A percentile compares a stretch with the other conserved stretches of the same genome.
Evolutionary conservation across 1,139 yeast species (phyloP).

Genomic region (Magnusiomyces suaveolens): DNA sequence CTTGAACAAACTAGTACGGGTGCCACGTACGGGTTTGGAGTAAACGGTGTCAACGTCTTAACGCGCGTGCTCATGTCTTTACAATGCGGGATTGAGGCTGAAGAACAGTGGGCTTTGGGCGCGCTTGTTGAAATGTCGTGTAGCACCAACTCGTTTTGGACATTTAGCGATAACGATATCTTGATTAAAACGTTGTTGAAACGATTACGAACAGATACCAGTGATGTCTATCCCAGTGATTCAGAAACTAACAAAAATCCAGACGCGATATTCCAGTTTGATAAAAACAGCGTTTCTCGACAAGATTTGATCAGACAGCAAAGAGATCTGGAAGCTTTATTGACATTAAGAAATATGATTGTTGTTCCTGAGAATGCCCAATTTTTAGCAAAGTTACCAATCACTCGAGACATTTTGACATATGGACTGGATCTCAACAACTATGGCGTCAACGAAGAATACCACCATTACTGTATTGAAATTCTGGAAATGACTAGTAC

Average conservation of each 20-base stretch:
- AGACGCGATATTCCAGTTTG: conserved; percentile 17
- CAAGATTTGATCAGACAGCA: conserved; percentile 33
- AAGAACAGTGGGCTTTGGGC: conserved; percentile 57
- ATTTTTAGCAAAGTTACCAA: conserved; percentile 49
- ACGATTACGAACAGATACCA: not conserved
- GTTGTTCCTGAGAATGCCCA: conserved; percentile 82
- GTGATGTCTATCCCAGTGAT: not conserved
- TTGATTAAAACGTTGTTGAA: not conserved
- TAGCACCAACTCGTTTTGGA: not conserved
- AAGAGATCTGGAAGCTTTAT: conserved; percentile 50
- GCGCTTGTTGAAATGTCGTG: conserved; percentile 48
- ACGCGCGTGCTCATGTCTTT: conserved; percentile 57
- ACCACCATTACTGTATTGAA: conserved; percentile 63
- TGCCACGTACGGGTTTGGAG: conserved; percentile 24
- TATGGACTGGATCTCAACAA: conserved; percentile 39
- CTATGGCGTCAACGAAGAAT: conserved; percentile 42
- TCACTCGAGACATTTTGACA: conserved; percentile 34
- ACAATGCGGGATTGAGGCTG: conserved; percentile 48
- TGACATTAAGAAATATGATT: conserved; percentile 67
- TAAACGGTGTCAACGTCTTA: conserved; percentile 31
- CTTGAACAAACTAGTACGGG: conserved; percentile 1
- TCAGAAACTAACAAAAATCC: not conserved
- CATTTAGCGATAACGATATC: not conserved
- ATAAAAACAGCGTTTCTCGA: conserved; percentile 16
- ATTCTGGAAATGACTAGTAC: conserved; percentile 67